Base-by-base conservation (phyloP, 2,329 filamentous ascomycete genomes). In the Colletotrichum navitas region DNA sequence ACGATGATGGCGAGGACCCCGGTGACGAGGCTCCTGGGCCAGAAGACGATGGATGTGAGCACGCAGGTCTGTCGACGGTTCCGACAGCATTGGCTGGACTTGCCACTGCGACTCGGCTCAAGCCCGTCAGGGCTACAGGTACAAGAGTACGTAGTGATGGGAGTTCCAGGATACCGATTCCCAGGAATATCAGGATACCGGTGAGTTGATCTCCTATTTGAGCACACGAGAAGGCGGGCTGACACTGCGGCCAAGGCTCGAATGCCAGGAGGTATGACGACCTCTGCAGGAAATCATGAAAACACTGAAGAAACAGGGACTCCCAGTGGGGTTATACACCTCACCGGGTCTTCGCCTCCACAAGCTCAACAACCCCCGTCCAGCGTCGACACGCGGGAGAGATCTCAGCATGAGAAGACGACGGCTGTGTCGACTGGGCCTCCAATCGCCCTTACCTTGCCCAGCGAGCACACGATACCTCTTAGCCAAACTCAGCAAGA, bases 1-100 rank as follows among this genome's bases (percentile, higher is more conserved):
- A 72, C 10, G 47, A 71, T 47, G 58, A 74, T 52, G 47, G 67
- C 29, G 32, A 67, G 32, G 29, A 24, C n/a, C 12, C 10, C 18
- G 29, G 16, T n/a, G 32, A 64, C 24, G n/a, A 52, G 24, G 29
- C n/a, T 18, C 34, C 26, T 6, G 47, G 14, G 12, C 1, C 47
- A 16, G 10, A 45, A 16, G 49, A 34, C 16, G 41, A 43, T 21
- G 29, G 39, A 5, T 7, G 8, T 14, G 1, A 34, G 18, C 36
- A 32, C 12, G 26, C 18, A 24, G 49, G 26, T 21, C 45, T 16
- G 14, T 16, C 18, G 18, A 54, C 12, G 39, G 26, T 26, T 29
- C 39, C 61, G 18, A 63, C 47, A 43, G 61, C 47, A 24, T 43
- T 63, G 49, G 61, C 61, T 34, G 39, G 24, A 12, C 16, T 43